Percentiles rank a stretch among this genome's conserved stretches.
phyloP scores from a whole-genome alignment of 805 yeast genomes.

The Lipomyces spencermartinsiae region DNA sequence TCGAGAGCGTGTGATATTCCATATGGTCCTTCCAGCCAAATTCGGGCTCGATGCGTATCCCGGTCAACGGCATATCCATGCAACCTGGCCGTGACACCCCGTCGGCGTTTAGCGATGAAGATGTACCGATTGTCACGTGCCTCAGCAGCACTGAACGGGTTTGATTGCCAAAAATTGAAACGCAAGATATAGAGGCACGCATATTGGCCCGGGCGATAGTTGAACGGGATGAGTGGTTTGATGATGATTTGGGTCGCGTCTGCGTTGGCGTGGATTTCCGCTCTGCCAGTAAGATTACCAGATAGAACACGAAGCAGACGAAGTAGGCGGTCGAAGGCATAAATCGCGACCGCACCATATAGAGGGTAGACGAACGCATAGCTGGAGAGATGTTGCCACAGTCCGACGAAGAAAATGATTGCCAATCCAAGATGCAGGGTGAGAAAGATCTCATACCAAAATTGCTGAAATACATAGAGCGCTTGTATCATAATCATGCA shows the following conservation, averaged over 20 bases:
- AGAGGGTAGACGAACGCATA: constrained; percentile 46
- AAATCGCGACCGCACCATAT: constrained; percentile 57
- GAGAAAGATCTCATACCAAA: constrained; percentile 65
- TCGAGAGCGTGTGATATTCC: constrained; percentile 56
- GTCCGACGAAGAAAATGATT: constrained; percentile 57
- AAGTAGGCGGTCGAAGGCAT: constrained; percentile 70
- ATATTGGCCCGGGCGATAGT: constrained; percentile 33
- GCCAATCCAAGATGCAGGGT: constrained; percentile 63
- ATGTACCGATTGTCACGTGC: constrained; percentile 9
- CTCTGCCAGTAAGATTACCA: constrained; percentile 56
- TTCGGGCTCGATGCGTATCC: constrained; percentile 24
- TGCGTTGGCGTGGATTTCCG: constrained; percentile 40
- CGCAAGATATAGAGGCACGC: constrained; percentile 34
- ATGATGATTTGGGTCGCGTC: constrained; percentile 22
- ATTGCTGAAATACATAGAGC: constrained; percentile 57
- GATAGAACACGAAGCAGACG: constrained; percentile 62
- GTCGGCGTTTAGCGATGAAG: constrained; percentile 25
- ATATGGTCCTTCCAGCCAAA: constrained; percentile 65
- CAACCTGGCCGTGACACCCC: constrained; percentile 20
- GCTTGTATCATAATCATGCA: constrained; percentile 58
- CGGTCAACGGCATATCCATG: constrained; percentile 18
- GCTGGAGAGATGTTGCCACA: constrained; percentile 59
- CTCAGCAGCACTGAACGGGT: constrained; percentile 32
- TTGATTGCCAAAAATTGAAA: constrained; percentile 31
- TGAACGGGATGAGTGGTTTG: constrained; percentile 17